Percentiles rank a stretch among this genome's conserved stretches.
These are phyloP conservation scores for Saussurea involucrata DNA, from an alignment of 129 eudicot genomes.

Conservation along the genomic window DNA sequence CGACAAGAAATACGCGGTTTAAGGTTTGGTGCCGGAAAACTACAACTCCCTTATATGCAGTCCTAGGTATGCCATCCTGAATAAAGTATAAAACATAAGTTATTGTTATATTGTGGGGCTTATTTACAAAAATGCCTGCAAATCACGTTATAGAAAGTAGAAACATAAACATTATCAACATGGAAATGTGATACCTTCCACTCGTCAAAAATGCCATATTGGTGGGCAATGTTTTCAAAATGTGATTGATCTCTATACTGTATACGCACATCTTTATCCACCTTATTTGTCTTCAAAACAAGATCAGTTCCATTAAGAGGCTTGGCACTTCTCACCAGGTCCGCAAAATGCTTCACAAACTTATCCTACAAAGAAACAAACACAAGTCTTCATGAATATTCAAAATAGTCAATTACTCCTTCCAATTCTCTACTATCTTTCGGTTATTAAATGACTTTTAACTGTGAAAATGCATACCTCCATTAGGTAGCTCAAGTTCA, in stretches of 20 bases:
- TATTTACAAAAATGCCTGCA: not conserved
- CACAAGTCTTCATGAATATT: slow-evolving; percentile 4
- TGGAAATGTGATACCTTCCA: slow-evolving; percentile 70
- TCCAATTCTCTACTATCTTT: not conserved
- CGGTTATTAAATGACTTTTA: not conserved
- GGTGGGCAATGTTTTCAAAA: slow-evolving; percentile 72
- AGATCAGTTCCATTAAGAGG: slow-evolving; percentile 59
- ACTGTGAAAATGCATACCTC: slow-evolving; percentile 50
- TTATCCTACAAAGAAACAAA: slow-evolving; percentile 50
- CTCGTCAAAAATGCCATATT: slow-evolving; percentile 94
- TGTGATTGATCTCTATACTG: slow-evolving; percentile 51
- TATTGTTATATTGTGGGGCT: not conserved
- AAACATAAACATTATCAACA: not conserved
- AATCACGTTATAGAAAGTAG: not conserved
- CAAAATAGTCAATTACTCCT: not conserved
- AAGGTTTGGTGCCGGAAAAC: slow-evolving; percentile 66
- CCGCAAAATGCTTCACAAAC: slow-evolving; percentile 65
- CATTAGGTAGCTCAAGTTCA: slow-evolving; percentile 86
- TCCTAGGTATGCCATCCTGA: slow-evolving; percentile 87
- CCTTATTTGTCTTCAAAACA: slow-evolving; percentile 43
- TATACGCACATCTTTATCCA: slow-evolving; percentile 70
- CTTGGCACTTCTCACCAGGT: slow-evolving; percentile 61
- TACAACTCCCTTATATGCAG: slow-evolving; percentile 85
- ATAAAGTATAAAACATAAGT: slow-evolving; percentile 8
- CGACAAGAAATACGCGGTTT: slow-evolving; percentile 72